These are phyloP conservation scores for Penicillium sp. DNA, from an alignment of 2,329 filamentous ascomycete genomes.

Conservation along the genomic window DNA sequence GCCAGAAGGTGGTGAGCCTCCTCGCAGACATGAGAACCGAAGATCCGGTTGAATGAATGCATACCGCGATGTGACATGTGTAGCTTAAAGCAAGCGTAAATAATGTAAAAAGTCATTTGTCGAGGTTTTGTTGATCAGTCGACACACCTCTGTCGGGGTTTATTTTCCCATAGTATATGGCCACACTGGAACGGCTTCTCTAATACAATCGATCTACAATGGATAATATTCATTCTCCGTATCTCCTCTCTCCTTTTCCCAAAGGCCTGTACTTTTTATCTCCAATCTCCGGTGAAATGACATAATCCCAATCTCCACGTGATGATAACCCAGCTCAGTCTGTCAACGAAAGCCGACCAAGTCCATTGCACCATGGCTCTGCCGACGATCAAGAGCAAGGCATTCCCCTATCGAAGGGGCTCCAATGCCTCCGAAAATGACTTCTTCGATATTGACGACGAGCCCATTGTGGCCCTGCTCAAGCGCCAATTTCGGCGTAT, in stretches of 20 bases:
- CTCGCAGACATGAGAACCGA: background rate
- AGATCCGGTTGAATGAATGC: background rate
- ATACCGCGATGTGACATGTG: background rate
- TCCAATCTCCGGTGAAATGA: background rate
- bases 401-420: constrained; percentile 28
- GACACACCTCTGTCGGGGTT: background rate
- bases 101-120: background rate
- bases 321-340: background rate
- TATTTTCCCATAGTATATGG: background rate
- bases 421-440: constrained; percentile 34
- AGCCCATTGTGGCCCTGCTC: constrained; percentile 25
- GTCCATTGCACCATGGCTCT: background rate
- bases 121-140: background rate
- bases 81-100: background rate
- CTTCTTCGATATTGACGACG: constrained; percentile 39
- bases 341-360: background rate
- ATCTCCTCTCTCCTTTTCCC: too few relatives aligned
- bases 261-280: too few relatives aligned
- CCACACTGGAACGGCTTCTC: background rate
- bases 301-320: background rate
- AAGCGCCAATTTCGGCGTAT: constrained; percentile 34
- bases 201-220: background rate
- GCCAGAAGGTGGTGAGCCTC: constrained; percentile 12
- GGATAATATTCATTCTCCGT: too few relatives aligned
- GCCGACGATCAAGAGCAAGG: constrained; percentile 7